Evolutionary conservation across 1,139 yeast species (phyloP).

Genomic region (Diutina catenulata): DNA sequence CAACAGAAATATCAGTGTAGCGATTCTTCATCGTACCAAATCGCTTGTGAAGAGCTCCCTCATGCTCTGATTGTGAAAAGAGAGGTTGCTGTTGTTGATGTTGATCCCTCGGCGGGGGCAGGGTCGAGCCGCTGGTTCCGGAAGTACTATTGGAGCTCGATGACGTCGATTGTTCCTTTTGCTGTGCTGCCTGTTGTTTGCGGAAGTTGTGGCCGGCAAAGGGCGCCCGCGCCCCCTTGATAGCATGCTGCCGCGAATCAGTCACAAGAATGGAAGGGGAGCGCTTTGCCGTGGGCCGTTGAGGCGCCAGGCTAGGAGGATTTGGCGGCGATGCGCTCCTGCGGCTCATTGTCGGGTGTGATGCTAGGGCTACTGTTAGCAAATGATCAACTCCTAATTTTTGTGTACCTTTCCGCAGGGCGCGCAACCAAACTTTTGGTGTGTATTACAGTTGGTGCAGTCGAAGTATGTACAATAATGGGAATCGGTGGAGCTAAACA

Average conservation of each 20-base stretch:
- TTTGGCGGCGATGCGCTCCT: neutral
- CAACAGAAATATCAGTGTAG: slow-evolving; percentile 62
- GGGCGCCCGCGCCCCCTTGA: slow-evolving; percentile 64
- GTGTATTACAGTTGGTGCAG: no score
- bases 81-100: neutral
- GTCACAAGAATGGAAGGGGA: slow-evolving; percentile 92
- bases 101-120: slow-evolving; percentile 6
- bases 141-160: slow-evolving; percentile 9
- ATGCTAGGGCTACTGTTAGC: neutral
- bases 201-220: slow-evolving; percentile 57
- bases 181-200: slow-evolving; percentile 21
- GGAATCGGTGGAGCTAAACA: no score
- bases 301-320: neutral
- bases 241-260: slow-evolving; percentile 56
- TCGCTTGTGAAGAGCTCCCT: slow-evolving; percentile 15
- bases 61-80: slow-evolving; percentile 1
- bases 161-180: slow-evolving; percentile 6
- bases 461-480: no score
- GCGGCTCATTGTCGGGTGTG: neutral
- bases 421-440: no score
- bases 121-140: slow-evolving; percentile 7
- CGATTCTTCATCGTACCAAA: slow-evolving; percentile 24
- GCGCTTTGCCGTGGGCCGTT: slow-evolving; percentile 63
- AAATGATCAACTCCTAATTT: no score
- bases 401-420: no score